Evolutionary conservation across 148 eudicot species (phyloP).

Genomic region (Persicaria tinctoria): DNA sequence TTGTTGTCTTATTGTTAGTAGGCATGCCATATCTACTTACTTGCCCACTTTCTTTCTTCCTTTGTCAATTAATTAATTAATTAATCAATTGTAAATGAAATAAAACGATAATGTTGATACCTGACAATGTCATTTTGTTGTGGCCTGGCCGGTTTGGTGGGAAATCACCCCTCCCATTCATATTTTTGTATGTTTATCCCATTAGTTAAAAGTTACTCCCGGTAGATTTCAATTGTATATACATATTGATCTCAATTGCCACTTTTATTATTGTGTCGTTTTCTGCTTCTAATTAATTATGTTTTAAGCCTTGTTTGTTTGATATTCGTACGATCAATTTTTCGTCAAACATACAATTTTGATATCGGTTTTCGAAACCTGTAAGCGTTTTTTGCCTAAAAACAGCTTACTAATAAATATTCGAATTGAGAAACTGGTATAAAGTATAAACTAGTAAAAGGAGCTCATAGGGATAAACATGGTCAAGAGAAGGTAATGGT

Average conservation of each 20-base stretch:
- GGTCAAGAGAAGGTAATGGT: too few relatives aligned
- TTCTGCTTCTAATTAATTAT: not conserved
- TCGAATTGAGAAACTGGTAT: too few relatives aligned
- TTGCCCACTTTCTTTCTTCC: not conserved
- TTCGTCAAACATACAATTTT: not conserved
- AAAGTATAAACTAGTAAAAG: too few relatives aligned
- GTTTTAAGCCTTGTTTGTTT: not conserved
- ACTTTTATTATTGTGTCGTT: not conserved
- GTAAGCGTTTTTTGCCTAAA: too few relatives aligned
- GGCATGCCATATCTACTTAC: not conserved
- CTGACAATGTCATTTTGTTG: conserved; percentile 7
- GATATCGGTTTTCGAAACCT: too few relatives aligned
- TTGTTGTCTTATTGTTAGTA: conserved; percentile 2
- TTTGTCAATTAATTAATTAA: not conserved
- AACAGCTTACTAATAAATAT: too few relatives aligned
- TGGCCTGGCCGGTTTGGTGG: not conserved
- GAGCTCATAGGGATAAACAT: too few relatives aligned
- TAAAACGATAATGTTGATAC: conserved; percentile 7
- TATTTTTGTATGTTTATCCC: not conserved
- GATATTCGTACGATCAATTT: not conserved
- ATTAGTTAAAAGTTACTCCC: not conserved
- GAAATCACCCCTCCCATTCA: not conserved
- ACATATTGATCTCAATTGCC: not conserved
- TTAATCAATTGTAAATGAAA: not conserved
- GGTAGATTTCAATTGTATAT: not conserved